A percentile compares a stretch with the other conserved stretches of the same genome.
Evolutionary conservation across 805 yeast genomes (phyloP).

Genomic region (Cyberlindnera lachancei): DNA sequence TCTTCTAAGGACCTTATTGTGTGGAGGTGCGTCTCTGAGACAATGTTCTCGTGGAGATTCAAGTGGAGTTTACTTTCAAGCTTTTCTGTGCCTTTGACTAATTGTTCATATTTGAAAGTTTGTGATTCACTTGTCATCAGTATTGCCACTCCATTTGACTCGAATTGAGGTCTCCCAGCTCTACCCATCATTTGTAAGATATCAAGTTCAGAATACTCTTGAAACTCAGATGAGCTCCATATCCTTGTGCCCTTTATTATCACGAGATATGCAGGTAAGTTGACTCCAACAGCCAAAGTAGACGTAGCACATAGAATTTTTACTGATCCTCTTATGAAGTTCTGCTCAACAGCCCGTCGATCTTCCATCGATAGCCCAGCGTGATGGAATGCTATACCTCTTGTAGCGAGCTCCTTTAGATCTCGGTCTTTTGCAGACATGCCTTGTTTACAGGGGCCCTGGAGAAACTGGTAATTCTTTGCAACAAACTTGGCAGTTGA

Average conservation of each 20-base stretch:
- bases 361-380: slow-evolving; percentile 48
- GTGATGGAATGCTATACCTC: slow-evolving; percentile 49
- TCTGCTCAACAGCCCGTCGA: slow-evolving; percentile 36
- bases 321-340: slow-evolving; percentile 35
- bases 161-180: slow-evolving; percentile 57
- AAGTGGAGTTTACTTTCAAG: slow-evolving; percentile 41
- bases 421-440: slow-evolving; percentile 26
- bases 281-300: slow-evolving; percentile 54
- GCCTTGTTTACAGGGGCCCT: too few species aligned
- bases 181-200: slow-evolving; percentile 59
- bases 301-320: slow-evolving; percentile 48
- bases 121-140: slow-evolving; percentile 36
- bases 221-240: slow-evolving; percentile 42
- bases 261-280: slow-evolving; percentile 53
- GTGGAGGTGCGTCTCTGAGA: slow-evolving; percentile 37
- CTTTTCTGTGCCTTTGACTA: slow-evolving; percentile 34
- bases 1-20: slow-evolving; percentile 30
- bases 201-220: slow-evolving; percentile 49
- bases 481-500: slow-evolving; percentile 37
- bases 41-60: slow-evolving; percentile 32
- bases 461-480: slow-evolving; percentile 16
- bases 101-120: slow-evolving; percentile 31
- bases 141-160: slow-evolving; percentile 39
- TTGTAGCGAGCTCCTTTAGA: slow-evolving; percentile 15
- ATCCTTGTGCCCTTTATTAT: slow-evolving; percentile 56